Conservation (phyloP, 768 basidiomycete genomes). For the Mycena vitilis region DNA sequence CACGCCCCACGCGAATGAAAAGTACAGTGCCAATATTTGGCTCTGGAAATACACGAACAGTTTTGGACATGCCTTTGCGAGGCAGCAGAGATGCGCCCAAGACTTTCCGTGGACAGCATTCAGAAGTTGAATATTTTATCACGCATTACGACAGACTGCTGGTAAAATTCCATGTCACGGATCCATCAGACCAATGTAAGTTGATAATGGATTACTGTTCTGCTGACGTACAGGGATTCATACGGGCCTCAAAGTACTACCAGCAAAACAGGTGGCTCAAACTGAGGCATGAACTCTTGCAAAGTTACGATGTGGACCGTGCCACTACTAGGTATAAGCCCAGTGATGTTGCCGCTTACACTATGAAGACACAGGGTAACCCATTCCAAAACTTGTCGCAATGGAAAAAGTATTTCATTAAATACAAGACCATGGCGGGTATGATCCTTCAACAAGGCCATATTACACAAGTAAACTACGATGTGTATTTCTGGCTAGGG, state of each 20-base stretch:
- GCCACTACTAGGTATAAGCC: constrained; percentile 4
- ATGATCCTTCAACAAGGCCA: background rate
- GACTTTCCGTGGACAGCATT: constrained; percentile 2
- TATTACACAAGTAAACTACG: background rate
- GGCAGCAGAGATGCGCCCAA: constrained; percentile 5
- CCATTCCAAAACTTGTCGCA: background rate
- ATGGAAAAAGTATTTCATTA: constrained; percentile 6
- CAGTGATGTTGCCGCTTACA: background rate
- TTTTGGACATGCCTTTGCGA: constrained; percentile 9
- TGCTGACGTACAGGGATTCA: constrained; percentile 1
- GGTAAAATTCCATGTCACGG: background rate
- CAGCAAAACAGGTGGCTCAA: background rate
- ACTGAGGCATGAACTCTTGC: background rate
- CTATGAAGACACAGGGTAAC: background rate
- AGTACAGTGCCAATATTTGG: no score
- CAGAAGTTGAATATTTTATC: constrained; percentile 3
- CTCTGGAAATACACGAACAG: background rate
- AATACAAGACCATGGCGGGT: constrained; percentile 9
- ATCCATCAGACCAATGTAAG: background rate
- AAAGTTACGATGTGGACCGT: constrained; percentile 6
- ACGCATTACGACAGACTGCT: constrained; percentile 9
- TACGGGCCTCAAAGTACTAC: background rate
- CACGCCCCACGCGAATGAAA: no score
- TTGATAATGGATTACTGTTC: constrained; percentile 11
- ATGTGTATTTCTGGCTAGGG: constrained; percentile 3